Base-by-base conservation (phyloP, 441 rosid genomes). In the Pelargonium myrrhifolium region DNA sequence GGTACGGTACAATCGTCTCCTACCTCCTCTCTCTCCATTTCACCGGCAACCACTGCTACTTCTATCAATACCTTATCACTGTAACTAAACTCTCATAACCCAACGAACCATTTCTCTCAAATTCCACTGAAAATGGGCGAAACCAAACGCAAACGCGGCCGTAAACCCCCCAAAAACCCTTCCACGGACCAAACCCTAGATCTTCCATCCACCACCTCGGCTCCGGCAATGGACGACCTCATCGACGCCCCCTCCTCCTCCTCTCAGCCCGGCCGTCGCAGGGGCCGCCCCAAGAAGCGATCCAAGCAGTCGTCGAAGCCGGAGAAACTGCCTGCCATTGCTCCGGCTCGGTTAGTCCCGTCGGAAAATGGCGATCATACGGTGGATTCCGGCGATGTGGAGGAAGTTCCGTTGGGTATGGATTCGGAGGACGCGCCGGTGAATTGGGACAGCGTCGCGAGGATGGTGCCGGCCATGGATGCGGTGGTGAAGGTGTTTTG, bases 401-500 rank as follows among this genome's bases (percentile, higher is more conserved):
- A 71, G 5, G 43, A 21, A 15, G 65, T 39, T n/a, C 65, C 43
- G n/a, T 26, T 68, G n/a, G 65, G 20, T 47, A 43, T 66, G 11
- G 71, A 62, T 6, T 67, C 53, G 1, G 67, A 31, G 21, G 81
- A 59, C 1, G 53, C 12, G 31, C 61, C 62, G 9, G 74, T 20
- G 15, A 24, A 37, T 20, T 42, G 12, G 53, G 66, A 11, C 22
- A 12, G n/a, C 8, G 37, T 12, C 35, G 73, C 64, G 43, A 73
- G 86, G 72, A 89, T 79, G 66, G 85, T 80, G 21, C 91, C 91
- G n/a, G 86, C 87, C 2, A 93, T 91, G 99, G 96, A 93, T 31
- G 84, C 97, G 9, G 96, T 91, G 9, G 97, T 93, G 66, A 93
- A 87, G 72, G 96, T 93, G 53, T 88, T 91, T 51, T 93, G 98